Evolutionary conservation across 1,284 basidiomycete genomes (phyloP).

Genomic region (Austroboletus niveus): DNA sequence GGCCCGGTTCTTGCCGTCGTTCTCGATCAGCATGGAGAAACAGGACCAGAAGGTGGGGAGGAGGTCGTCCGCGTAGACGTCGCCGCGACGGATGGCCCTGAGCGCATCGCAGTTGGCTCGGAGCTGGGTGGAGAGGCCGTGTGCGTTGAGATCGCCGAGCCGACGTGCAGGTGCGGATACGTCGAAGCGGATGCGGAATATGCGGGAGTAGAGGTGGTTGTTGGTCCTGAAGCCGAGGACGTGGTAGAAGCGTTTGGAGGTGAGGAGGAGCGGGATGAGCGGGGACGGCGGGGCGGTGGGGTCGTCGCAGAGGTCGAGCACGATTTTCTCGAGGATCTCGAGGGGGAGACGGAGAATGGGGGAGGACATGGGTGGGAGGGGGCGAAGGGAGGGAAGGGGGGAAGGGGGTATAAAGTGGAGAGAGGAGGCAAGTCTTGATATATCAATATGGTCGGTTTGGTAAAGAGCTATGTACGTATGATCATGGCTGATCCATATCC

Average conservation of each 20-base stretch:
- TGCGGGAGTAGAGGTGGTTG: conserved; percentile 51
- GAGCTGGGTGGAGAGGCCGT: conserved; percentile 46
- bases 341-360: conserved; percentile 44
- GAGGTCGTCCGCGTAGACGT: conserved; percentile 42
- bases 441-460: not conserved
- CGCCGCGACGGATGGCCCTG: conserved; percentile 37
- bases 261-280: conserved; percentile 49
- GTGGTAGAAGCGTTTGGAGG: conserved; percentile 44
- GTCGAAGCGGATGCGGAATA: conserved; percentile 68
- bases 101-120: conserved; percentile 42
- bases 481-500: conserved; percentile 8
- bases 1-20: conserved; percentile 69
- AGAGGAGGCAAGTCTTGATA: conserved; percentile 2
- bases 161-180: conserved; percentile 48
- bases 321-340: conserved; percentile 60
- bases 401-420: not conserved
- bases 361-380: conserved; percentile 11
- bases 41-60: conserved; percentile 45
- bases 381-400: not conserved
- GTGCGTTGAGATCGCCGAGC: conserved; percentile 41
- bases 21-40: conserved; percentile 69
- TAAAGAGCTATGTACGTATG: not conserved
- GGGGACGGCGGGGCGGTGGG: conserved; percentile 41
- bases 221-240: conserved; percentile 39
- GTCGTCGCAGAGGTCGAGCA: conserved; percentile 43